These are phyloP conservation scores for Barnettozyma populi DNA, from an alignment of 805 yeast species.

Conservation along the genomic window DNA sequence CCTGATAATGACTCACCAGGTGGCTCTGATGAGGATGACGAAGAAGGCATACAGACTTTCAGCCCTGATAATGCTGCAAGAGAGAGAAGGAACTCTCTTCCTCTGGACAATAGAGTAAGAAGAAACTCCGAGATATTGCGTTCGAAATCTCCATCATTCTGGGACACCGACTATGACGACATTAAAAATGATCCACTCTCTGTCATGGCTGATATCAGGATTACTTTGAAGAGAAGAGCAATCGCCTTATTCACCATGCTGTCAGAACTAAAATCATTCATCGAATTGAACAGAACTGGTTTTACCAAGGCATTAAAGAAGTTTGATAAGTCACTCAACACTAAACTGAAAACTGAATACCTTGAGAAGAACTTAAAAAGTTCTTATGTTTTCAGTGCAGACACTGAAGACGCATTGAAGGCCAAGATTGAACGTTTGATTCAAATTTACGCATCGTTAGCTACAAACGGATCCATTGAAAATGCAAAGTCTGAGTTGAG, in stretches of 20 bases:
- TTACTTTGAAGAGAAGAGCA: conserved; percentile 63
- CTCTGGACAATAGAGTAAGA: conserved; percentile 16
- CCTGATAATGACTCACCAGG: background rate
- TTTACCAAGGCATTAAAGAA: conserved; percentile 86
- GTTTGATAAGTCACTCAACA: conserved; percentile 77
- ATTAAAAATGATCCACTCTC: conserved; percentile 19
- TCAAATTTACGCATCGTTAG: conserved; percentile 48
- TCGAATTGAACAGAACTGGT: conserved; percentile 84
- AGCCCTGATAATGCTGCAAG: conserved; percentile 11
- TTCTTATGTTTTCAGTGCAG: conserved; percentile 50
- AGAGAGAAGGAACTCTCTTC: conserved; percentile 21
- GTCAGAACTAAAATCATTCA: conserved; percentile 76
- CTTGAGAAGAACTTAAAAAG: conserved; percentile 38
- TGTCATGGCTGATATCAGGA: conserved; percentile 29
- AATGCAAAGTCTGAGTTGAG: conserved; percentile 45
- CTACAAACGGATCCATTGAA: conserved; percentile 34
- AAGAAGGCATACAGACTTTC: conserved; percentile 11
- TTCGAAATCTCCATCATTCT: conserved; percentile 22
- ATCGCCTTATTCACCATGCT: conserved; percentile 64
- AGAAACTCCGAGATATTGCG: conserved; percentile 14
- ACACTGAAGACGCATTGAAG: conserved; percentile 45
- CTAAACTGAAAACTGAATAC: conserved; percentile 55
- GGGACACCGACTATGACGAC: conserved; percentile 21
- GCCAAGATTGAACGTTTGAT: conserved; percentile 47
- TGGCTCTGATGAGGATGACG: conserved; percentile 9